Evolutionary conservation across 1,139 yeast species (phyloP).

Genomic region (Blastobotrys ciferrii): DNA sequence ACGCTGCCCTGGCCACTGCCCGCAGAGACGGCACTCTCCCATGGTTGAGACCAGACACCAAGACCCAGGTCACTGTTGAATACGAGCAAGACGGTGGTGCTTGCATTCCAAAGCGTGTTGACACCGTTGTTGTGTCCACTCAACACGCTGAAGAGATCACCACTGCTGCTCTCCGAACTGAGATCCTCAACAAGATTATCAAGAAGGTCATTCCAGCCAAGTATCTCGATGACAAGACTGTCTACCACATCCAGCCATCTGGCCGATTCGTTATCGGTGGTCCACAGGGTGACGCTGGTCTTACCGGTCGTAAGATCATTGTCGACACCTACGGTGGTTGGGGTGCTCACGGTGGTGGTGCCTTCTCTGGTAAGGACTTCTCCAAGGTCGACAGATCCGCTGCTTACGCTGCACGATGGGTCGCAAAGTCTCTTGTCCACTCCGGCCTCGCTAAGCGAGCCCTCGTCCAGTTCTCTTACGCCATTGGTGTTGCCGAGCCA

Average conservation of each 20-base stretch:
- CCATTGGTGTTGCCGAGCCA: slow-evolving; percentile 99
- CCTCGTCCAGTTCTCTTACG: slow-evolving; percentile 96
- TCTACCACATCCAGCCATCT: slow-evolving; percentile 98
- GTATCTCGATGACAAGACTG: slow-evolving; percentile 89
- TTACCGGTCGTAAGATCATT: slow-evolving; percentile 98
- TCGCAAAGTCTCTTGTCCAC: slow-evolving; percentile 92
- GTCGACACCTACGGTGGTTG: slow-evolving; percentile 99
- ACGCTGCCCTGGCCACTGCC: slow-evolving; percentile 94
- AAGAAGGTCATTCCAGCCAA: slow-evolving; percentile 90
- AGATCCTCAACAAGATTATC: slow-evolving; percentile 74
- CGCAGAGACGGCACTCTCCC: slow-evolving; percentile 92
- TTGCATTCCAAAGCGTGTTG: slow-evolving; percentile 91
- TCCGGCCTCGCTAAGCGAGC: slow-evolving; percentile 98
- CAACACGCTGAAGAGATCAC: slow-evolving; percentile 97
- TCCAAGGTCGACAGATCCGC: slow-evolving; percentile 99
- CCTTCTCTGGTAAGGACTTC: slow-evolving; percentile 99
- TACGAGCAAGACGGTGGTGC: slow-evolving; percentile 94
- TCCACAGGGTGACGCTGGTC: slow-evolving; percentile 99
- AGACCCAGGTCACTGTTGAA: slow-evolving; percentile 98
- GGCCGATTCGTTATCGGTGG: slow-evolving; percentile 99
- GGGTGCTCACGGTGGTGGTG: slow-evolving; percentile 99
- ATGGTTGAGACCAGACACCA: slow-evolving; percentile 99
- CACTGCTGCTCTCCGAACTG: slow-evolving; percentile 83
- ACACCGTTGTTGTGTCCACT: slow-evolving; percentile 94
- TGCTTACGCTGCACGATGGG: slow-evolving; percentile 99